Evolutionary conservation across 805 yeast species (phyloP), one percentile per base, ranked within the genome.

Genomic region (Starmerella vitae): DNA sequence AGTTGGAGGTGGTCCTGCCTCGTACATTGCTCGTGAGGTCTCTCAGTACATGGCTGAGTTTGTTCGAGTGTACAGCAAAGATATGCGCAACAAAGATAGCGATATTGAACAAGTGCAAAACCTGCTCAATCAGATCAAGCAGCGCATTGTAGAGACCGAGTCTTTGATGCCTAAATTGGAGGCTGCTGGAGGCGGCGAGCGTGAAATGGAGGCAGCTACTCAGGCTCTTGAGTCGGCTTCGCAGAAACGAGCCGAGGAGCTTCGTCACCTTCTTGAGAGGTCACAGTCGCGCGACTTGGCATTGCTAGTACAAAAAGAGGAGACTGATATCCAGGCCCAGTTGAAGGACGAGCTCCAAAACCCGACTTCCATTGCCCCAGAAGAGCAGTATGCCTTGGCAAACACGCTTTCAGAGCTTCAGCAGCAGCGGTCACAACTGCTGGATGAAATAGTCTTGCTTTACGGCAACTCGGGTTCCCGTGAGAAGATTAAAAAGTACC

Each of bases 401-500:
- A 46, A 53, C 20, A 57, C 62, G 44, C 56, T 71, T 39, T 47
- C 59, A 1, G 49, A 50, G 3, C 47, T 70, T 28, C 77, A 71
- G 52, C 48, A 54, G 13, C 59, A 57, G 18, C 61, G 75, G 27
- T 51, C 62, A 34, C 50, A 54, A 31, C 53, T 63, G 34, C 62
- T 68, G 19, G 63, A 66, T 38, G 65, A 67, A 37, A 68, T 82
- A 13, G 69, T 76, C 7, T 64, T 68, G 39, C 51, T 65, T 31
- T 63, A 63, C 50, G 68, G 71, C 20, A 58, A 67, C 29, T 63
- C 69, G 0, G 65, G 65, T 17, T 67, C 57, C 35, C 64, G 69
- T 12, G 64, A 63, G 22, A 78, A 76, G 56, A 77, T 82, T 72
- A 70, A 74, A 51, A 84, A 83, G 55, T 79, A 88, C 63, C 68